Base-by-base conservation (phyloP, 1,139 yeast species). In the Geotrichum klebahnii region DNA sequence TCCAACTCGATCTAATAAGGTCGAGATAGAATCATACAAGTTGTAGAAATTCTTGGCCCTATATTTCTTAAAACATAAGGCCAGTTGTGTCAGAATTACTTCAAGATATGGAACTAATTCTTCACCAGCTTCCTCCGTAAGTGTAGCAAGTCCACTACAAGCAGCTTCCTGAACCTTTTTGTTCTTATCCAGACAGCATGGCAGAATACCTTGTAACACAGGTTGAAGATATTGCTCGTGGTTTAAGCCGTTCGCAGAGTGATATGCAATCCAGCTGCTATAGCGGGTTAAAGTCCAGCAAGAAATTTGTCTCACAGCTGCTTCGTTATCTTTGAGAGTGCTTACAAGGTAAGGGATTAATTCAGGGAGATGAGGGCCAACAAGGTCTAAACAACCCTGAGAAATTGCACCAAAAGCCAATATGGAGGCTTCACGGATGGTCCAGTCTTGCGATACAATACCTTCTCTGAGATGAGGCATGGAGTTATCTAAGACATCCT, bases 121-220 rank as follows among this genome's bases (percentile, higher is more conserved):
- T 34, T 75, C 78, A 53, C 87, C 89, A 22, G 94, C 77, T 53
- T 77, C 81, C 63, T 90, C 97, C 45, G 90, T 81, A 55, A 89
- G 84, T 48, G 82, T 81, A 1, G 96, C 84, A 48, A 92, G 77
- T 8, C 96, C 87, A 40, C 92, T 81, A 61, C 96, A 87, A 1
- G 96, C 97, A 48, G 96, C 84, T 62, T 89, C 95, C 69, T 94
- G 98, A 16, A 92, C 98, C 55, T 85, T 87, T 64, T 90, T 90
- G 70, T 88, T 88, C 51, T 74, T 75, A 67, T 92, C 97, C 59
- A 88, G 71, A 31, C 87, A 81, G 67, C 94, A 84, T 46, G 69
- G 71, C 62, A 92, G 75, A 45, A 92, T 76, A 1, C 94, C 80
- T 61, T 84, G 81, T 57, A 92, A 74, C 0, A 94, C 87, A 2